phyloP scores from a whole-genome alignment of 2,329 filamentous ascomycete genomes.

The Epichloe sylvatica region DNA sequence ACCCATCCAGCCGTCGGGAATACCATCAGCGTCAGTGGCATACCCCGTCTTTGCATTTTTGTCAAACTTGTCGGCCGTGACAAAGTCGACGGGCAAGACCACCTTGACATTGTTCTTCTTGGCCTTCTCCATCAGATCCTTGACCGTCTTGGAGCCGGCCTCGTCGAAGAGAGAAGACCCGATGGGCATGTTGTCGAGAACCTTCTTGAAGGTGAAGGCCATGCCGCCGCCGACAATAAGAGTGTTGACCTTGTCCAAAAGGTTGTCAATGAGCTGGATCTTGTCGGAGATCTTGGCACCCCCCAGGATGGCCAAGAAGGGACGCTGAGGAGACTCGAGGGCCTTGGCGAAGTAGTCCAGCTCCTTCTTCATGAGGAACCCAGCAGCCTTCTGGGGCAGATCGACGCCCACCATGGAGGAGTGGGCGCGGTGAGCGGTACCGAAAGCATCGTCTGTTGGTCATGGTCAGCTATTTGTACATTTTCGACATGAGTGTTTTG shows the following conservation, averaged over 20 bases:
- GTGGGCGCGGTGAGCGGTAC: constrained; percentile 94
- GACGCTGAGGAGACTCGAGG: constrained; percentile 80
- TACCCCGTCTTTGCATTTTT: constrained; percentile 67
- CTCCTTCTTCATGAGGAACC: constrained; percentile 99
- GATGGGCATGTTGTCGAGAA: constrained; percentile 79
- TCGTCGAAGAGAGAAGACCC: constrained; percentile 89
- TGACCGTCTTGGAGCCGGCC: constrained; percentile 82
- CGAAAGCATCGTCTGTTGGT: constrained; percentile 78
- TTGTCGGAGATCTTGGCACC: constrained; percentile 99
- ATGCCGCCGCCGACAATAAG: constrained; percentile 94
- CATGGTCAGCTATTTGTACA: constrained; percentile 10
- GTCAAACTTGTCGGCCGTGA: constrained; percentile 90
- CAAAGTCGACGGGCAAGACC: constrained; percentile 85
- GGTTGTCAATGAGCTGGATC: constrained; percentile 98
- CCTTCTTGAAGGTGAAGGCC: constrained; percentile 99
- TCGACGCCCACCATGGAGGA: constrained; percentile 98
- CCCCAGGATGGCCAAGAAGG: constrained; percentile 96
- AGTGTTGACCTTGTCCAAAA: constrained; percentile 94
- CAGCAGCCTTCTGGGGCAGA: constrained; percentile 89
- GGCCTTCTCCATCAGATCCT: constrained; percentile 80
- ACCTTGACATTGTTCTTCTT: constrained; percentile 94
- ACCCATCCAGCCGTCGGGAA: constrained; percentile 96
- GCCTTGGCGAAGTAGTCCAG: constrained; percentile 98
- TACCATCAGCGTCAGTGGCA: constrained; percentile 76
- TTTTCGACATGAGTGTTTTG: not conserved